phyloP scores from a whole-genome alignment of 1,139 yeast genomes.

The Lodderomyces parapsilosis region DNA sequence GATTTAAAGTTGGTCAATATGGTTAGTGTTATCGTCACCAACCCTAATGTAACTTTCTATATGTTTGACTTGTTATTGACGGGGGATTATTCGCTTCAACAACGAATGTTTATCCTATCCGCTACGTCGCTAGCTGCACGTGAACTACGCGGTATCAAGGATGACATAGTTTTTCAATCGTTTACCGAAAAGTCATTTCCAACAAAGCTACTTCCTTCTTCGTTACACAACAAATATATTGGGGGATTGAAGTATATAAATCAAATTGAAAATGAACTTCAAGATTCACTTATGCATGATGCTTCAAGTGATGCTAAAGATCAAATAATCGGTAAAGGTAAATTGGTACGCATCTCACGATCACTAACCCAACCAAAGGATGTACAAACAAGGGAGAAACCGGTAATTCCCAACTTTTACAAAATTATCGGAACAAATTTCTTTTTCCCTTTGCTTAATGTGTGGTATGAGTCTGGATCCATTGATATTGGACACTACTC shows the following conservation, averaged over 20 bases:
- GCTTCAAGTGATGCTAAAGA: slow-evolving; percentile 43
- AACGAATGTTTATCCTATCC: slow-evolving; percentile 54
- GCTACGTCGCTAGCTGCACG: slow-evolving; percentile 59
- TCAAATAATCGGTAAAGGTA: slow-evolving; percentile 41
- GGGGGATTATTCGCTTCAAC: slow-evolving; percentile 70
- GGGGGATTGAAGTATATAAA: slow-evolving; percentile 11
- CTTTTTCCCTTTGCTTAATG: slow-evolving; percentile 55
- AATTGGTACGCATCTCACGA: slow-evolving; percentile 49
- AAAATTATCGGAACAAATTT: slow-evolving; percentile 45
- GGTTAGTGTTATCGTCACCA: slow-evolving; percentile 52
- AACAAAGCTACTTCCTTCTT: slow-evolving; percentile 46
- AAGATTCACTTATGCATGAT: slow-evolving; percentile 34
- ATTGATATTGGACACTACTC: slow-evolving; percentile 56
- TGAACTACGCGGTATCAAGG: slow-evolving; percentile 57
- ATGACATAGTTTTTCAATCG: slow-evolving; percentile 40
- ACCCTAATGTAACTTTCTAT: slow-evolving; percentile 40
- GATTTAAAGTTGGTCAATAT: slow-evolving; percentile 47
- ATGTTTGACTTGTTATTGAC: slow-evolving; percentile 43
- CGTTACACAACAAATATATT: slow-evolving; percentile 40
- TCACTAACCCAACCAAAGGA: slow-evolving; percentile 8
- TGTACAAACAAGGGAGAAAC: slow-evolving; percentile 8
- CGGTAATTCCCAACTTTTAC: slow-evolving; percentile 35
- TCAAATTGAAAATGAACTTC: slow-evolving; percentile 18
- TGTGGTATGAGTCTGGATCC: slow-evolving; percentile 48
- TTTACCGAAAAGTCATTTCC: slow-evolving; percentile 31